Evolutionary conservation across 371 early-diverging fungal species (phyloP).

Genomic region (Coemansia sp.): DNA sequence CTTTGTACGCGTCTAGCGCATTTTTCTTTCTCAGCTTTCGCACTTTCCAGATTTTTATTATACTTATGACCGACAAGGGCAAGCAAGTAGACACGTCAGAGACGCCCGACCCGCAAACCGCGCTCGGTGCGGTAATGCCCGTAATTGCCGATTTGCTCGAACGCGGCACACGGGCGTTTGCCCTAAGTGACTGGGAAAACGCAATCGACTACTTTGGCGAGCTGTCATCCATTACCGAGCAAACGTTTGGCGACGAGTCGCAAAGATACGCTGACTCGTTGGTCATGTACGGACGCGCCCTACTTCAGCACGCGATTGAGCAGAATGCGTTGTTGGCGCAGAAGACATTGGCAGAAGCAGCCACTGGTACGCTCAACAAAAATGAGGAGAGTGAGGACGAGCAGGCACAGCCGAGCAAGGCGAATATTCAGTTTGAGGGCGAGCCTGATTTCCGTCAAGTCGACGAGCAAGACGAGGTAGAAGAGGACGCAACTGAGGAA

Average conservation of each 20-base stretch:
- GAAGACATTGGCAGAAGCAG: constrained; percentile 50
- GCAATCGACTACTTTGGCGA: constrained; percentile 66
- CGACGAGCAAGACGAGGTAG: constrained; percentile 48
- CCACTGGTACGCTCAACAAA: constrained; percentile 12
- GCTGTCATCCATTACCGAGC: constrained; percentile 66
- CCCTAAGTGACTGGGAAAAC: constrained; percentile 59
- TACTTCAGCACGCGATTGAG: constrained; percentile 73
- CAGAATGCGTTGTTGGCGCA: constrained; percentile 69
- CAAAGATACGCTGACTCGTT: constrained; percentile 74
- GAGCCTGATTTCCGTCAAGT: constrained; percentile 52
- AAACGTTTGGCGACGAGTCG: constrained; percentile 66
- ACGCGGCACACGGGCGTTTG: constrained; percentile 63
- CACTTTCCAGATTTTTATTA: neutral
- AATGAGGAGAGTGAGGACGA: neutral
- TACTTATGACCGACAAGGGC: constrained; percentile 36
- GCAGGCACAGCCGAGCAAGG: constrained; percentile 13
- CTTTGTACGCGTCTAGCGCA: too few relatives aligned
- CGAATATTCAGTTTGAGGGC: constrained; percentile 49
- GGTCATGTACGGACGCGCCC: constrained; percentile 76
- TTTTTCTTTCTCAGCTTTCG: too few relatives aligned
- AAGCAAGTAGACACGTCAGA: constrained; percentile 31
- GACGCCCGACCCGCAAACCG: constrained; percentile 8
- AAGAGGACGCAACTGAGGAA: constrained; percentile 54
- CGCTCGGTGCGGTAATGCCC: constrained; percentile 41
- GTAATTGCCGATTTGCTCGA: constrained; percentile 57